phyloP scores from a whole-genome alignment of 2,329 filamentous ascomycete genomes.

The Cercospora sp. region DNA sequence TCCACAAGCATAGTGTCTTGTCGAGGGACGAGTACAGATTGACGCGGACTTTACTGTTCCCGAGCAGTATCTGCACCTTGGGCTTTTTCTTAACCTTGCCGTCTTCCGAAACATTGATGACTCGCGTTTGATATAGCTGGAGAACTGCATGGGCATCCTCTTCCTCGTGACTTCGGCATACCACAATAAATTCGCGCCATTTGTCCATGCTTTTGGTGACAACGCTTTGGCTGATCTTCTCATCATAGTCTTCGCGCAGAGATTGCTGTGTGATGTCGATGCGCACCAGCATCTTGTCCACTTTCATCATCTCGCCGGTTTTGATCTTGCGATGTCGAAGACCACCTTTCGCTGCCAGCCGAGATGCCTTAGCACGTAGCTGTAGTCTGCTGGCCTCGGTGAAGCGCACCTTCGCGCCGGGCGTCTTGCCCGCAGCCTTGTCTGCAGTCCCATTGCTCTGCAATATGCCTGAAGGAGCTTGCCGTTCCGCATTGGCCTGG shows the following conservation, averaged over 20 bases:
- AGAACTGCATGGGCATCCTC: slow-evolving; percentile 49
- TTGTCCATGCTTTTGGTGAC: slow-evolving; percentile 61
- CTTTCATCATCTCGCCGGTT: slow-evolving; percentile 65
- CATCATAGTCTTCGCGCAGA: slow-evolving; percentile 61
- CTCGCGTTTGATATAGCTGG: slow-evolving; percentile 41
- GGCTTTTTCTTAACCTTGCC: slow-evolving; percentile 55
- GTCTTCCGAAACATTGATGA: slow-evolving; percentile 57
- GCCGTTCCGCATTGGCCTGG: slow-evolving; percentile 13
- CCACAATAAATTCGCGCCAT: slow-evolving; percentile 64
- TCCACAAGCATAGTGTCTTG: slow-evolving; percentile 66
- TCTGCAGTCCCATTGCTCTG: slow-evolving; percentile 17
- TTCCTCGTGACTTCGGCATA: slow-evolving; percentile 59
- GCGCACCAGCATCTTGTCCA: slow-evolving; percentile 67
- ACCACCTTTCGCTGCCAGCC: slow-evolving; percentile 33
- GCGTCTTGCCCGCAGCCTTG: slow-evolving; percentile 22
- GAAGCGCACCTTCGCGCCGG: slow-evolving; percentile 33
- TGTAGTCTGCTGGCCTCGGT: slow-evolving; percentile 35
- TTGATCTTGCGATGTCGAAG: slow-evolving; percentile 41
- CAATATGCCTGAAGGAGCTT: slow-evolving; percentile 15
- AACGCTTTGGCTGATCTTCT: slow-evolving; percentile 61
- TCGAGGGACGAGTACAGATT: slow-evolving; percentile 67
- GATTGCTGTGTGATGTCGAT: slow-evolving; percentile 55
- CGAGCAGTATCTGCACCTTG: slow-evolving; percentile 59
- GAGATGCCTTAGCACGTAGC: slow-evolving; percentile 34
- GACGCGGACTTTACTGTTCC: slow-evolving; percentile 54